These are phyloP conservation scores for Ligustrum vulgare DNA, from an alignment of 257 asterid species.

Conservation along the genomic window DNA sequence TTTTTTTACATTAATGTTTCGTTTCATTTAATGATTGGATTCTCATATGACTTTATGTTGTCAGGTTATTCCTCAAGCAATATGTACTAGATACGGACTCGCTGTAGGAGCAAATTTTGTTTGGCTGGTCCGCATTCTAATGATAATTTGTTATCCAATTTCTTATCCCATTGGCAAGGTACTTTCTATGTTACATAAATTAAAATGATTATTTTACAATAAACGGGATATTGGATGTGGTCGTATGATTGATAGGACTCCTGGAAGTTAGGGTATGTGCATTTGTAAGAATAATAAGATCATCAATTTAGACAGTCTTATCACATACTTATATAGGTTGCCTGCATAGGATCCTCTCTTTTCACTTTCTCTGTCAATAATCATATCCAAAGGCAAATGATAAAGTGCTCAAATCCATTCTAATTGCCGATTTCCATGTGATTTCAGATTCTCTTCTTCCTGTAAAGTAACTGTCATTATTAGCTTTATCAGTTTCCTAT, in stretches of 20 bases:
- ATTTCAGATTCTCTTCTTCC: background rate
- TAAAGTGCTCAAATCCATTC: background rate
- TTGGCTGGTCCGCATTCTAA: constrained; percentile 89
- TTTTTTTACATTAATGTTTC: background rate
- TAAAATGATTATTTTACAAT: constrained; percentile 5
- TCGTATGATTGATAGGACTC: background rate
- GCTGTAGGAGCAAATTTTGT: constrained; percentile 91
- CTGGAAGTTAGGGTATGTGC: background rate
- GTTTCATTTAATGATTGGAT: constrained; percentile 13
- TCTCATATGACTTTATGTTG: constrained; percentile 15
- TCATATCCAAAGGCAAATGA: background rate
- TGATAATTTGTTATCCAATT: constrained; percentile 81
- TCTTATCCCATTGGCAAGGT: constrained; percentile 98
- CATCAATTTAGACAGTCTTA: background rate
- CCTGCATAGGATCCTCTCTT: background rate
- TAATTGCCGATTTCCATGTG: background rate
- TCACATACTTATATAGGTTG: background rate
- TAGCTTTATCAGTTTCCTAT: background rate
- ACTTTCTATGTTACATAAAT: constrained; percentile 14
- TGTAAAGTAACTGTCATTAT: background rate
- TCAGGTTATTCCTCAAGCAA: constrained; percentile 99
- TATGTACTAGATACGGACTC: constrained; percentile 97
- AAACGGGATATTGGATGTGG: background rate
- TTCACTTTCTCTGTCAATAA: background rate
- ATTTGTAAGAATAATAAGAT: background rate